A percentile compares a stretch with the other conserved stretches of the same genome.
Conservation (phyloP, 2,329 filamentous ascomycete species). For the Berkeleyomyces basicola region DNA sequence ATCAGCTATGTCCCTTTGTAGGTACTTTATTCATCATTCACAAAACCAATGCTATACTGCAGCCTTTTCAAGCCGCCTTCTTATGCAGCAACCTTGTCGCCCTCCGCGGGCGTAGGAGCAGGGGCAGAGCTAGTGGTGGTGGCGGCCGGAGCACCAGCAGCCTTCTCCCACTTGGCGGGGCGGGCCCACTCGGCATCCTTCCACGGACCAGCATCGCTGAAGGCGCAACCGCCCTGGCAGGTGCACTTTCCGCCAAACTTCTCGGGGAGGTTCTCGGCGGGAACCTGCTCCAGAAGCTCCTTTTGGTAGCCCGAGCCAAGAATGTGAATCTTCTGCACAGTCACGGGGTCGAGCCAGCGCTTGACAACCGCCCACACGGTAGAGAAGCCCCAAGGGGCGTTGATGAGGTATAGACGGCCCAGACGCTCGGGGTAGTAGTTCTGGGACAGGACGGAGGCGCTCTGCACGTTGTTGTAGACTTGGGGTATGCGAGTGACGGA, state of each 20-base stretch:
- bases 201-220: constrained; percentile 90
- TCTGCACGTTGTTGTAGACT: constrained; percentile 76
- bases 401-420: constrained; percentile 93
- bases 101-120: constrained; percentile 21
- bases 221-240: constrained; percentile 65
- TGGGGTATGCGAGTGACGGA: constrained; percentile 63
- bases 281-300: constrained; percentile 71
- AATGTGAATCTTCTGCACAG: constrained; percentile 88
- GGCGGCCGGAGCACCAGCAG: constrained; percentile 13
- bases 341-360: constrained; percentile 91
- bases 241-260: constrained; percentile 70
- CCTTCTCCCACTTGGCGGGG: constrained; percentile 44
- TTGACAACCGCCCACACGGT: constrained; percentile 75
- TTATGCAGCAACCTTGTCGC: constrained; percentile 22
- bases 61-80: constrained; percentile 17
- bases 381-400: constrained; percentile 90
- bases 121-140: constrained; percentile 19
- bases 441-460: constrained; percentile 78
- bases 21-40: constrained; percentile 12
- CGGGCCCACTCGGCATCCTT: constrained; percentile 50
- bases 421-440: constrained; percentile 98
- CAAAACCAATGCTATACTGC: constrained; percentile 12
- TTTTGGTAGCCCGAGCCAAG: constrained; percentile 67
- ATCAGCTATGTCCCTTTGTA: constrained; percentile 8
- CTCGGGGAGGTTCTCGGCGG: constrained; percentile 76